Evolutionary conservation across 805 yeast species (phyloP).

Genomic region (Kodamaea neixiangensis): DNA sequence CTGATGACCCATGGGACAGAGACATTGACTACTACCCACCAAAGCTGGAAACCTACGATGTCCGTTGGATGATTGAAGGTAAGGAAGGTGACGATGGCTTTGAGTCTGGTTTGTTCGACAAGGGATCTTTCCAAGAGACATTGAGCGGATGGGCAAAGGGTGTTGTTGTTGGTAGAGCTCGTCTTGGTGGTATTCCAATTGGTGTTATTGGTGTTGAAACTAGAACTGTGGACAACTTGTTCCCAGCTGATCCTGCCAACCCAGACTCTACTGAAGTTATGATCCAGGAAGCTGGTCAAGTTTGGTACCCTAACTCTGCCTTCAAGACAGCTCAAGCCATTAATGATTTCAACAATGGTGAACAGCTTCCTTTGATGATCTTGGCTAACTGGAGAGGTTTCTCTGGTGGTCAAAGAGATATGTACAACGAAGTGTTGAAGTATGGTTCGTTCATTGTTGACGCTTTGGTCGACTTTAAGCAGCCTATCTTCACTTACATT

Average conservation of each 20-base stretch:
- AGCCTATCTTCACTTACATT: slow-evolving; percentile 94
- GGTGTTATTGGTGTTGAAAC: slow-evolving; percentile 98
- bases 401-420: slow-evolving; percentile 99
- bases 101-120: slow-evolving; percentile 89
- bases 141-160: slow-evolving; percentile 98
- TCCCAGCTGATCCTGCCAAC: slow-evolving; percentile 99
- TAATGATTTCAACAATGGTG: slow-evolving; percentile 96
- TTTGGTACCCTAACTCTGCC: slow-evolving; percentile 99
- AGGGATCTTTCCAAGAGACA: slow-evolving; percentile 92
- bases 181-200: slow-evolving; percentile 97
- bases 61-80: slow-evolving; percentile 93
- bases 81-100: slow-evolving; percentile 72
- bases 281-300: slow-evolving; percentile 97
- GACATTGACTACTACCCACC: slow-evolving; percentile 79
- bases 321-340: slow-evolving; percentile 99
- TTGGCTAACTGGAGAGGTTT: slow-evolving; percentile 99
- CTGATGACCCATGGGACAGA: slow-evolving; percentile 91
- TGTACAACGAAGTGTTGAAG: slow-evolving; percentile 97
- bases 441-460: slow-evolving; percentile 97
- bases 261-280: slow-evolving; percentile 87
- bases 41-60: slow-evolving; percentile 77
- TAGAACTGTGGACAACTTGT: slow-evolving; percentile 80
- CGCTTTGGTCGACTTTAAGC: slow-evolving; percentile 92
- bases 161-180: slow-evolving; percentile 98
- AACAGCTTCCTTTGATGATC: slow-evolving; percentile 94